Conservation (phyloP, 2,329 filamentous ascomycete genomes). For the Colletotrichum sp. region DNA sequence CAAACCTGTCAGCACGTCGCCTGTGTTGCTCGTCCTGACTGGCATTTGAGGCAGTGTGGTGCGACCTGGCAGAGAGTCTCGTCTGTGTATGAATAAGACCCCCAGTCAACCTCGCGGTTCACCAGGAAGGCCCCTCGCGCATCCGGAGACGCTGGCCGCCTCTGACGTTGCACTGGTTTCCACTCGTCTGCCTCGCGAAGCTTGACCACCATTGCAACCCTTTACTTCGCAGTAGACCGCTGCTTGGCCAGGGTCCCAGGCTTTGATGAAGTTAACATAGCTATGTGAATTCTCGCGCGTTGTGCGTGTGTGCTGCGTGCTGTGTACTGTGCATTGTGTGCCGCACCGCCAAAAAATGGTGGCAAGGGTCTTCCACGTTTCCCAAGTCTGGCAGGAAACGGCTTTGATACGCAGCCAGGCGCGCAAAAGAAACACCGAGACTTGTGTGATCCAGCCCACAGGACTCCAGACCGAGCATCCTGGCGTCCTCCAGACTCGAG, state of each 20-base stretch:
- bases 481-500: not conserved
- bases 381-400: conserved; percentile 12
- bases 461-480: not conserved
- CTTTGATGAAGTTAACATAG: not conserved
- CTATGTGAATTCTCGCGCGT: not conserved
- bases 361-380: conserved; percentile 3
- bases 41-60: not conserved
- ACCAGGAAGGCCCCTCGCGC: conserved; percentile 18
- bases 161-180: conserved; percentile 17
- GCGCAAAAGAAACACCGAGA: not conserved
- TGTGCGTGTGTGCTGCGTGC: not conserved
- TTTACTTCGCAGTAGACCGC: not conserved
- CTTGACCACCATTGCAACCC: conserved; percentile 9
- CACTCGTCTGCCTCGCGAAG: conserved; percentile 5
- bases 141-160: conserved; percentile 19
- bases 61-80: not conserved
- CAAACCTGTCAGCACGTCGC: not conserved
- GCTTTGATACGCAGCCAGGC: conserved; percentile 4
- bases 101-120: conserved; percentile 9
- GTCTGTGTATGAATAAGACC: conserved; percentile 1
- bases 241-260: not conserved
- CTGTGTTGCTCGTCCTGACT: not conserved
- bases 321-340: not conserved
- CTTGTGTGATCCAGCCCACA: not conserved
- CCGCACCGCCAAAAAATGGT: not conserved